phyloP scores from a whole-genome alignment of 2,329 filamentous ascomycete genomes.

The Pseudogymnoascus sp. region DNA sequence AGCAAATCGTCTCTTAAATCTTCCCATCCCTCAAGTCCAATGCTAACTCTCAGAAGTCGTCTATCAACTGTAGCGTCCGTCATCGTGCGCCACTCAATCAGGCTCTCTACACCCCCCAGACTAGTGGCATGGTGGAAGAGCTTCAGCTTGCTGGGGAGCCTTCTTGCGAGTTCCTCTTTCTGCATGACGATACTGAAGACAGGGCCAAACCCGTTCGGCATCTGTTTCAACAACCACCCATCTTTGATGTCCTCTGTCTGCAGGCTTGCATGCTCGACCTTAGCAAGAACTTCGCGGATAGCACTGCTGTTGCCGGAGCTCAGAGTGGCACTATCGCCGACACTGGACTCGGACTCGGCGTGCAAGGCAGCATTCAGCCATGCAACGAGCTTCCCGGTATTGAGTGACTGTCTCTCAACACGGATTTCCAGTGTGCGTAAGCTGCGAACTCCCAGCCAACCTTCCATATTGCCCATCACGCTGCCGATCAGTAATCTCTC shows the following conservation, averaged over 20 bases:
- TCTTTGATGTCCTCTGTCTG: slow-evolving; percentile 57
- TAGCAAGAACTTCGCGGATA: slow-evolving; percentile 50
- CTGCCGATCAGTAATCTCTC: slow-evolving; percentile 75
- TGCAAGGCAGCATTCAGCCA: slow-evolving; percentile 52
- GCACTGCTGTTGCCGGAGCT: slow-evolving; percentile 35
- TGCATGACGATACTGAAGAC: slow-evolving; percentile 74
- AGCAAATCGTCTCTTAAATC: slow-evolving; percentile 74
- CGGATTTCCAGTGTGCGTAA: slow-evolving; percentile 80
- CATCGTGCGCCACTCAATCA: slow-evolving; percentile 96
- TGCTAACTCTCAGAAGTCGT: slow-evolving; percentile 69
- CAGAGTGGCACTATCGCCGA: slow-evolving; percentile 11
- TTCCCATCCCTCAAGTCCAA: slow-evolving; percentile 81
- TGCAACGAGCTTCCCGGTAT: slow-evolving; percentile 59
- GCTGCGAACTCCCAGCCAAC: slow-evolving; percentile 85
- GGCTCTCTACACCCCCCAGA: slow-evolving; percentile 84
- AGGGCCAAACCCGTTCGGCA: slow-evolving; percentile 85
- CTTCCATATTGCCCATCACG: slow-evolving; percentile 84
- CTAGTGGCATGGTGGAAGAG: slow-evolving; percentile 95
- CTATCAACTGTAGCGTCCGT: slow-evolving; percentile 68
- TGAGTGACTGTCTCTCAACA: slow-evolving; percentile 69
- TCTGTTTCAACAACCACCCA: slow-evolving; percentile 76
- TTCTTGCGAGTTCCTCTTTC: slow-evolving; percentile 53
- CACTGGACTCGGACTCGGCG: slow-evolving; percentile 15
- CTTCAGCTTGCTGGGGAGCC: slow-evolving; percentile 68
- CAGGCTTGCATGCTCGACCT: slow-evolving; percentile 71